Evolutionary conservation across 1,284 basidiomycete species (phyloP), one percentile per base, ranked within the genome.

Genomic region (Cryptococcus sp.): DNA sequence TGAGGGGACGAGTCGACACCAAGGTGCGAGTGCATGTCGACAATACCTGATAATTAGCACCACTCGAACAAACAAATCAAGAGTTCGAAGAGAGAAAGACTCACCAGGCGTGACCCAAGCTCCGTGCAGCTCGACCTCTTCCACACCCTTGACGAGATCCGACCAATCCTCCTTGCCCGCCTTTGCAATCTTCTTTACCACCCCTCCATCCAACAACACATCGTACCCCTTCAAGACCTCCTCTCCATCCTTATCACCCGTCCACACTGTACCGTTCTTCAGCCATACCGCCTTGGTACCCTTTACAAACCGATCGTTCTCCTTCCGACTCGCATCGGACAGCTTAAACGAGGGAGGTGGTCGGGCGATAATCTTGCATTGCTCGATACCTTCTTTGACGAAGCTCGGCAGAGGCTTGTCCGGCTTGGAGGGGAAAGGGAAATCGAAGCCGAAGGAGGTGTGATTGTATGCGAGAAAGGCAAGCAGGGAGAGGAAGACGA

Each of bases 21-120:
- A 19, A 89, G 70, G 63, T 91, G 88, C 2, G 85, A 86, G 69
- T 93, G 83, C 53, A 89, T 73, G 63, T 89, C 86, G 33, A 89
- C 82, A 44, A 85, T 78, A 14, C 80, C 69, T 18, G 28, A 54
- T 4, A 19, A 16, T 40, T 4, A 43, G 41, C 16, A 12, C 7
- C 9, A 5, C n/a, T 16, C n/a, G 18, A 9, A 5, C 22, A 35
- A 18, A 28, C 14, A 41, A 16, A 24, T 6, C 24, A 5, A 24
- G 4, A 24, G 9, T 19, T 49, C 23, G 2, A 38, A 33, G 31
- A 35, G 23, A 16, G 41, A 34, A 23, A 10, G 12, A 4, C 52
- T 50, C 54, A 57, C 75, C 75, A 18, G 75, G 75, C 0, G 76
- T 75, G 19, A 77, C 63, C 75, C 75, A 78, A 18, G 72, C 71